phyloP scores from a whole-genome alignment of 2,329 filamentous ascomycete species.

The Metarhizium sp. region DNA sequence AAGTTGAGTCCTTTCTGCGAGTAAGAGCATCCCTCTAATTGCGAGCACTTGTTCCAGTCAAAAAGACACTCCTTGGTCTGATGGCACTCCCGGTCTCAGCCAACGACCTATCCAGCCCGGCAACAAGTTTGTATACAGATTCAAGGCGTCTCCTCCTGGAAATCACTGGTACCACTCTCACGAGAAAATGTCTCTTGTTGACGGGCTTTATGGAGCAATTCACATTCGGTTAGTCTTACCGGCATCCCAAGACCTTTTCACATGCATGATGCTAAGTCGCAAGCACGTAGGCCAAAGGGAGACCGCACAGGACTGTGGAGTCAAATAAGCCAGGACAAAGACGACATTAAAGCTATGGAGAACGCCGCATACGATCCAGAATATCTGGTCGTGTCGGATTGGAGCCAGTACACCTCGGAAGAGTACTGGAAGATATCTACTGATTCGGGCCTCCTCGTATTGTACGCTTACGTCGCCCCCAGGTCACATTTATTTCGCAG shows the following conservation, averaged over 20 bases:
- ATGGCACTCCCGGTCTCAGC: not conserved
- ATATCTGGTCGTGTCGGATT: slow-evolving; percentile 6
- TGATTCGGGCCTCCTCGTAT: not conserved
- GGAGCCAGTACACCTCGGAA: slow-evolving; percentile 7
- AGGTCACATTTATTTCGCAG: not conserved
- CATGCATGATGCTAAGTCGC: not conserved
- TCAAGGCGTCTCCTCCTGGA: not conserved
- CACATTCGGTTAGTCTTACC: not conserved
- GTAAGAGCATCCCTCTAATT: not conserved
- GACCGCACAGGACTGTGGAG: not conserved
- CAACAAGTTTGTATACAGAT: not conserved
- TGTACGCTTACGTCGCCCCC: not conserved
- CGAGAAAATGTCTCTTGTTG: not conserved
- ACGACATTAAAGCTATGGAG: slow-evolving; percentile 6
- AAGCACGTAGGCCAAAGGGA: not conserved
- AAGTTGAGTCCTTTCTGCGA: not conserved
- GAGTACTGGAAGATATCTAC: slow-evolving; percentile 3
- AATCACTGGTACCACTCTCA: not conserved
- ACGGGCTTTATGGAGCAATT: not conserved
- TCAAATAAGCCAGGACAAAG: not conserved
- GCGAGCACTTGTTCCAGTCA: not conserved
- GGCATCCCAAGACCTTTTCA: not conserved
- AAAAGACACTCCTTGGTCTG: not conserved
- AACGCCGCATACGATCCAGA: not conserved
- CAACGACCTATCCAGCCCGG: not conserved